Percentiles rank a stretch among this genome's conserved stretches.
These are phyloP conservation scores for Aspergillus aculeatinus DNA, from an alignment of 2,329 filamentous ascomycete genomes.

Conservation along the genomic window DNA sequence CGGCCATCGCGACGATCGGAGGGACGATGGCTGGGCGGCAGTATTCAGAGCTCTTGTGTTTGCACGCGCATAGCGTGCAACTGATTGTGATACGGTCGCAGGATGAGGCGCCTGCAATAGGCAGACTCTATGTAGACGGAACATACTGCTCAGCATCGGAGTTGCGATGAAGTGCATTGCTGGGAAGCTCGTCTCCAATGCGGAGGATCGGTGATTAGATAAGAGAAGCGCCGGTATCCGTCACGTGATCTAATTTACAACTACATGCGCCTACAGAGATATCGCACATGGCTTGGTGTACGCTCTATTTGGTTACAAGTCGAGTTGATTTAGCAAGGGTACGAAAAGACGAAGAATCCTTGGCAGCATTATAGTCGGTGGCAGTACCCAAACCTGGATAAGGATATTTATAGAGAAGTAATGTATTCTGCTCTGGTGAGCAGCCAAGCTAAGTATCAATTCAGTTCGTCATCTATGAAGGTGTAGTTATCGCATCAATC, in stretches of 20 bases:
- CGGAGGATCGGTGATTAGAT: conserved; percentile 3
- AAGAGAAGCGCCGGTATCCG: neutral
- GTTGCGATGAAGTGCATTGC: neutral
- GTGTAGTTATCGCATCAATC: neutral
- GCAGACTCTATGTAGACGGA: conserved; percentile 24
- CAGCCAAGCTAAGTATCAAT: neutral
- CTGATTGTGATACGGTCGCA: neutral
- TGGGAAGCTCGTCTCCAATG: neutral
- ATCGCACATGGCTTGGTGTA: too few species aligned
- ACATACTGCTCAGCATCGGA: conserved; percentile 31
- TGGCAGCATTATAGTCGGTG: neutral
- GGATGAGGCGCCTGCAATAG: conserved; percentile 21
- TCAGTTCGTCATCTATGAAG: conserved; percentile 6
- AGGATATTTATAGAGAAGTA: neutral
- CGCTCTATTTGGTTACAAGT: neutral
- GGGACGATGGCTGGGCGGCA: conserved; percentile 16
- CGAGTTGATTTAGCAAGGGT: neutral
- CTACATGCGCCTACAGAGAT: too few species aligned
- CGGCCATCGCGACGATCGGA: conserved; percentile 31
- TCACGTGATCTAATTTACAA: neutral
- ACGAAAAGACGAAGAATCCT: neutral
- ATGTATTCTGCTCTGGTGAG: neutral
- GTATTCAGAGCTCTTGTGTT: conserved; percentile 23
- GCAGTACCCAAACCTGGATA: neutral
- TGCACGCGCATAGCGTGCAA: conserved; percentile 11